A percentile compares a stretch with the other conserved stretches of the same genome.
phyloP scores from a whole-genome alignment of 1,284 basidiomycete genomes.

The Fomitopsis betulina region DNA sequence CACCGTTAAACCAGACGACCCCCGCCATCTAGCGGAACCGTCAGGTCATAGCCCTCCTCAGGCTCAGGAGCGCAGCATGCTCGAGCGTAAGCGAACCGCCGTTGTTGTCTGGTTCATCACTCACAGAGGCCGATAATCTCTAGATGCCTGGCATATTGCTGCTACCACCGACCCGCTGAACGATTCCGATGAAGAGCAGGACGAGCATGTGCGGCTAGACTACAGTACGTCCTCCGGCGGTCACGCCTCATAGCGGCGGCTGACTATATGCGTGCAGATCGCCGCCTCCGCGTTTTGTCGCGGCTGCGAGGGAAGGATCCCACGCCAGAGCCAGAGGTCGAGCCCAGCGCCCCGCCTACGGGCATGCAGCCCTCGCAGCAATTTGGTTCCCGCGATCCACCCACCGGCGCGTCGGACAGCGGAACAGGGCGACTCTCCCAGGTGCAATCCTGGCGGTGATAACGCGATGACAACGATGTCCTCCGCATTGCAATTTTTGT shows the following conservation, averaged over 20 bases:
- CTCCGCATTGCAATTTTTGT: not conserved
- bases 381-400: not conserved
- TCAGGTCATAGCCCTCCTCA: slow-evolving; percentile 13
- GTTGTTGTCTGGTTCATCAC: not conserved
- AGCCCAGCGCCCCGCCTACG: not conserved
- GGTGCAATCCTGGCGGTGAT: slow-evolving; percentile 23
- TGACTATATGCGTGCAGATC: slow-evolving; percentile 17
- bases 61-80: slow-evolving; percentile 22
- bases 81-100: slow-evolving; percentile 24
- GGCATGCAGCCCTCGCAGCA: not conserved
- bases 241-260: not conserved
- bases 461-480: not conserved
- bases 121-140: not conserved
- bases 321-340: slow-evolving; percentile 19
- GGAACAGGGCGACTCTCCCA: slow-evolving; percentile 21
- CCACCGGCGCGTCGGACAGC: slow-evolving; percentile 11
- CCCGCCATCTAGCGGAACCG: slow-evolving; percentile 1
- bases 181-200: slow-evolving; percentile 71
- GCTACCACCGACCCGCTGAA: slow-evolving; percentile 57
- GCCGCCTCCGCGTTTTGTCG: slow-evolving; percentile 33
- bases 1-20: not conserved
- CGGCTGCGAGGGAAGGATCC: slow-evolving; percentile 30
- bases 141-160: slow-evolving; percentile 70
- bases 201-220: slow-evolving; percentile 58
- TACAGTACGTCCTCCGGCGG: slow-evolving; percentile 44